Conservation (phyloP, 768 basidiomycete species). For the Cystoderma amianthinum region DNA sequence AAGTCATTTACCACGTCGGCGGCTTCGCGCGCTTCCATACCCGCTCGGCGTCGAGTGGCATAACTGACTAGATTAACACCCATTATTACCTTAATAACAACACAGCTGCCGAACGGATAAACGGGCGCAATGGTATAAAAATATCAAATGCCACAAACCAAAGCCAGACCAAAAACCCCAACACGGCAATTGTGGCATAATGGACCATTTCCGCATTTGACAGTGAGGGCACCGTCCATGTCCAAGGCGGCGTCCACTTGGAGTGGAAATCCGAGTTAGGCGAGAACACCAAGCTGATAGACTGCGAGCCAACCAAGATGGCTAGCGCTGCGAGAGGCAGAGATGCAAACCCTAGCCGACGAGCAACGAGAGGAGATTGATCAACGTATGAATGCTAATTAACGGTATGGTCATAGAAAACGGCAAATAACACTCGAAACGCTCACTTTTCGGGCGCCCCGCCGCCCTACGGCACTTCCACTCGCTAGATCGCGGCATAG, state of each 20-base stretch:
- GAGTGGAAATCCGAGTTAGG: conserved; percentile 25
- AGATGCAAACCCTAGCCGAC: conserved; percentile 89
- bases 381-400: conserved; percentile 83
- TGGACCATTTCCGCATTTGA: conserved; percentile 44
- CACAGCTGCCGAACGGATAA: conserved; percentile 38
- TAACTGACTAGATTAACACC: conserved; percentile 85
- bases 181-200: conserved; percentile 56
- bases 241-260: conserved; percentile 19
- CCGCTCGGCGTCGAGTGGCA: conserved; percentile 65
- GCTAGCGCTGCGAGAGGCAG: conserved; percentile 84
- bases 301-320: conserved; percentile 72
- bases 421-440: neutral
- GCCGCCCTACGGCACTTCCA: conserved; percentile 63
- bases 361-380: conserved; percentile 90
- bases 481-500: conserved; percentile 89
- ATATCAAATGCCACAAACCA: conserved; percentile 50
- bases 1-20: conserved; percentile 82
- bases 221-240: conserved; percentile 36
- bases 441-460: conserved; percentile 62
- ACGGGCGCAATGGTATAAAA: neutral
- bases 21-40: conserved; percentile 70
- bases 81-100: conserved; percentile 88
- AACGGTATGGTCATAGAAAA: neutral
- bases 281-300: conserved; percentile 53
- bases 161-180: conserved; percentile 72